Percentiles rank a stretch among this genome's conserved stretches.
Evolutionary conservation across 345 rosid genomes (phyloP).

Genomic region (Euphorbia peplus): DNA sequence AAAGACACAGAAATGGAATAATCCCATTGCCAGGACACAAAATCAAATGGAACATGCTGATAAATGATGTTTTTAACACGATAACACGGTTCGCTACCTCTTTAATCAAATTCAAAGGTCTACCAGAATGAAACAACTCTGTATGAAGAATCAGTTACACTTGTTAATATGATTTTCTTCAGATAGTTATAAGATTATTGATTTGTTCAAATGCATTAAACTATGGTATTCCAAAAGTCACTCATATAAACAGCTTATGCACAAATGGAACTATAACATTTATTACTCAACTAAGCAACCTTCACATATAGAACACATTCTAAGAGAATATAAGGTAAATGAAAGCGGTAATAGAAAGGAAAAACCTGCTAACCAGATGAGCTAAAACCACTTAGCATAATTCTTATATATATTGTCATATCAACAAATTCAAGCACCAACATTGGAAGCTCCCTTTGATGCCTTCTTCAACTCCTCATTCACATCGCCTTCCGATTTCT

Average conservation of each 20-base stretch:
- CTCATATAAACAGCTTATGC: neutral
- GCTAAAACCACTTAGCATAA: neutral
- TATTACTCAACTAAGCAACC: neutral
- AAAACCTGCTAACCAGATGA: neutral
- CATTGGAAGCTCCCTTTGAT: conserved; percentile 39
- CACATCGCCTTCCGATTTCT: conserved; percentile 49
- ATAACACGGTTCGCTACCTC: too few relatives aligned
- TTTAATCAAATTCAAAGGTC: neutral
- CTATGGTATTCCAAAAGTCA: neutral
- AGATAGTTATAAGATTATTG: neutral
- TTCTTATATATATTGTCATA: neutral
- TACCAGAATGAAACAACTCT: neutral
- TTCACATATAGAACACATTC: neutral
- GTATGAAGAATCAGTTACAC: neutral
- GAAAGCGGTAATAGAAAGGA: neutral
- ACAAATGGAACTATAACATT: neutral
- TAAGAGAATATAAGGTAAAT: conserved; percentile 7
- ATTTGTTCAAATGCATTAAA: neutral
- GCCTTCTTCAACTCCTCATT: conserved; percentile 75
- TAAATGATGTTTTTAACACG: too few relatives aligned
- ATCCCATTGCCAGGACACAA: too few relatives aligned
- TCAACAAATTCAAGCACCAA: conserved; percentile 31
- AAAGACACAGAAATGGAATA: too few relatives aligned
- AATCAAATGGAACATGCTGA: too few relatives aligned
- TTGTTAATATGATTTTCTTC: neutral